These are phyloP conservation scores for Calocera cornea DNA, from an alignment of 768 basidiomycete species.

Conservation along the genomic window DNA sequence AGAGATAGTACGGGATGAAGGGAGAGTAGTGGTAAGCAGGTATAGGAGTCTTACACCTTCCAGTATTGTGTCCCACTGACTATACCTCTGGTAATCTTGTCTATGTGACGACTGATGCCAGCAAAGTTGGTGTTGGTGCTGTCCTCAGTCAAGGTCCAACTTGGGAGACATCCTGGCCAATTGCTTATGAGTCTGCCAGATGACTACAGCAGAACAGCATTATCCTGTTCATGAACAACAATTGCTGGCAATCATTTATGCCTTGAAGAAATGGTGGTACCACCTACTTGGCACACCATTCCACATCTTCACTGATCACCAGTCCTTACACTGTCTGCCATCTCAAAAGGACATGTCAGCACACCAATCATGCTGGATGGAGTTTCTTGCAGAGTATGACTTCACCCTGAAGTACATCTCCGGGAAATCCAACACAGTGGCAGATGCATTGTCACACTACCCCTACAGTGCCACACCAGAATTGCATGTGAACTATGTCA, in stretches of 20 bases:
- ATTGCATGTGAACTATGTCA: not conserved
- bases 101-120: too few relatives aligned
- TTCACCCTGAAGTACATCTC: constrained; percentile 6
- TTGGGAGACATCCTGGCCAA: too few relatives aligned
- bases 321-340: constrained; percentile 4
- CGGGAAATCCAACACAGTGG: constrained; percentile 7
- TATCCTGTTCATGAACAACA: constrained; percentile 9
- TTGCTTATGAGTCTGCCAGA: not conserved
- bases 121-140: too few relatives aligned
- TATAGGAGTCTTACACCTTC: too few relatives aligned
- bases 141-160: too few relatives aligned
- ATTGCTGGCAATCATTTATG: constrained; percentile 5
- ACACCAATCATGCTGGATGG: constrained; percentile 6
- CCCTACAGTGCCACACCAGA: constrained; percentile 18
- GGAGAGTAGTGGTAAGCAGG: too few relatives aligned
- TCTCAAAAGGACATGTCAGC: not conserved
- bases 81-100: too few relatives aligned
- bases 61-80: too few relatives aligned
- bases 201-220: constrained; percentile 10
- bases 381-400: constrained; percentile 7
- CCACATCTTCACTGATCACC: constrained; percentile 8
- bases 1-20: too few relatives aligned
- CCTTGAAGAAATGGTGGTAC: not conserved
- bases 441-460: constrained; percentile 16
- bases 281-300: constrained; percentile 2